phyloP scores from a whole-genome alignment of 306 rosid species.

The Elaeagnus macrophylla region DNA sequence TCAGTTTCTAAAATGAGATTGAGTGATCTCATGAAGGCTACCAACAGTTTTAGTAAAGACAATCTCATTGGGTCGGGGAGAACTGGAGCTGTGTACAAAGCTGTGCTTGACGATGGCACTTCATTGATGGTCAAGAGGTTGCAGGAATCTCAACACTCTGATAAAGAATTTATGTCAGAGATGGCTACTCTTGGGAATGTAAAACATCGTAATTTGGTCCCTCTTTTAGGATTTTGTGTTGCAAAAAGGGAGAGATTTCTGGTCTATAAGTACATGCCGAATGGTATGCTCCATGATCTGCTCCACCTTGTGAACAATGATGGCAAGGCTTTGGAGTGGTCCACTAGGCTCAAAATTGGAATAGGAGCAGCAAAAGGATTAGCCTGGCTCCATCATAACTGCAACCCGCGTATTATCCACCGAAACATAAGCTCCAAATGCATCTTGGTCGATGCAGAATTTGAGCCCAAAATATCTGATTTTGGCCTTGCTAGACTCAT shows the following conservation, averaged over 20 bases:
- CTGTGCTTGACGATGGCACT: constrained; percentile 67
- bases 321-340: constrained; percentile 55
- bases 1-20: constrained; percentile 73
- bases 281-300: constrained; percentile 70
- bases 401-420: constrained; percentile 90
- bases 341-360: constrained; percentile 72
- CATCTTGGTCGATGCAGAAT: constrained; percentile 62
- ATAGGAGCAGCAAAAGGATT: constrained; percentile 88
- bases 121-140: constrained; percentile 82
- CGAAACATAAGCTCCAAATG: constrained; percentile 93
- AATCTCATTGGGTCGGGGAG: constrained; percentile 71
- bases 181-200: constrained; percentile 71
- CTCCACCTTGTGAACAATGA: constrained; percentile 44
- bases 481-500: constrained; percentile 95
- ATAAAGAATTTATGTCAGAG: constrained; percentile 79
- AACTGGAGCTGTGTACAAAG: constrained; percentile 80
- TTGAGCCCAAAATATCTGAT: constrained; percentile 84
- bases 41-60: constrained; percentile 61
- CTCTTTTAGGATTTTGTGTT: constrained; percentile 74
- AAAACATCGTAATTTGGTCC: constrained; percentile 71
- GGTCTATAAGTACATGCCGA: constrained; percentile 66
- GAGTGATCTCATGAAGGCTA: constrained; percentile 93
- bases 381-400: constrained; percentile 93
- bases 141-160: constrained; percentile 75
- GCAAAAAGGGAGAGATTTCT: constrained; percentile 84